Evolutionary conservation across 2,329 filamentous ascomycete genomes (phyloP), one percentile per base, ranked within the genome.

Genomic region (Botrytis aclada): DNA sequence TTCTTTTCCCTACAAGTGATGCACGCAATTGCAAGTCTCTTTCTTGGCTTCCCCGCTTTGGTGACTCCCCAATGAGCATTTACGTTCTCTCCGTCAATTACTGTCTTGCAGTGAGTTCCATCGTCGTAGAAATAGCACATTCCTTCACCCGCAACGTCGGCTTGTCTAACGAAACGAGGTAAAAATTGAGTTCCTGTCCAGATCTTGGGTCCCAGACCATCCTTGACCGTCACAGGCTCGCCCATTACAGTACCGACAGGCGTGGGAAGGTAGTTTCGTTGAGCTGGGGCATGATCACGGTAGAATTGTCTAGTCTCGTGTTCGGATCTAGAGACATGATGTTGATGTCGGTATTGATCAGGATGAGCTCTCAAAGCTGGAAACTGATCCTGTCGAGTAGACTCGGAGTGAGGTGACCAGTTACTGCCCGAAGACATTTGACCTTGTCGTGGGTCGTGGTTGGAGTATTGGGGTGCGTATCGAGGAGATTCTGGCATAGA

Each of bases 1-100:
- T 97, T 98, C 89, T 97, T 98, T 83, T 97, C 94, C 69, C 95
- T 89, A 81, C 95, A 98, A 20, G 94, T 96, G 73, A 97, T 87
- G 80, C 95, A 98, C n/a, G 94, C 94, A 81, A 97, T 94, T 37
- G 95, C 94, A 72, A 97, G 86, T 72, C 95, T 88, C 84, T 98
- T 98, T 77, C 95, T 89, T 65, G 95, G 94, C 84, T 97, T 97
- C 22, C 95, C 95, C 3, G 95, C 94, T 83, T 97, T 97, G 51
- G 95, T 97, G 16, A 97, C 90, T 25, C 95, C 94, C 95, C 95
- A 97, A 77, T 93, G 93, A 1, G 94, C 93, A 80, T 97, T 97
- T 69, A 97, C 94, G 0, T 87, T 86, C 80, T 97, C 93, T 29
- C 94, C 94, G 78, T 97, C 93, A 75, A 97, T 95, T 41, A 92